Conservation (phyloP, 768 basidiomycete species). For the Termitomyces sp. region DNA sequence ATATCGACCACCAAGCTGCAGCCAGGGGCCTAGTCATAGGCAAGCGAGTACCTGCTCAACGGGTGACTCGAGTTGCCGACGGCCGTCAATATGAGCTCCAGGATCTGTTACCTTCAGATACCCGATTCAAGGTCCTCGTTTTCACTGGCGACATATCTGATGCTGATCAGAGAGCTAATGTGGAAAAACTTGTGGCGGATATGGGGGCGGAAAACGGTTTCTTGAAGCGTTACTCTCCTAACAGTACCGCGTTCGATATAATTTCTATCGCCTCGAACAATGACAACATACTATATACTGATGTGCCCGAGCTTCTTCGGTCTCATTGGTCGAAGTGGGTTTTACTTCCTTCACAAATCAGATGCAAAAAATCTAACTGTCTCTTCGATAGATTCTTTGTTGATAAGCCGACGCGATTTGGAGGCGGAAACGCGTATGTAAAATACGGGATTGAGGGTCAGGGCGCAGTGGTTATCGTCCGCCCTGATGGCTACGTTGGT, state of each 20-base stretch:
- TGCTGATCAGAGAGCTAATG: slow-evolving; percentile 20
- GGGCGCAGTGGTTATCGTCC: slow-evolving; percentile 50
- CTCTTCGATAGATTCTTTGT: slow-evolving; percentile 46
- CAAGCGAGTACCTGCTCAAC: slow-evolving; percentile 46
- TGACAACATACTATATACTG: slow-evolving; percentile 38
- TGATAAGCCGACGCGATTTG: slow-evolving; percentile 39
- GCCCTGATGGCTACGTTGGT: slow-evolving; percentile 67
- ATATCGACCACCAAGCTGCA: slow-evolving; percentile 27
- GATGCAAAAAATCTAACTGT: not conserved
- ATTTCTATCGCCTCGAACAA: slow-evolving; percentile 31
- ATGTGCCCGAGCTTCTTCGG: slow-evolving; percentile 41
- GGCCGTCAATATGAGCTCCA: slow-evolving; percentile 47
- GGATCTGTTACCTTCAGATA: slow-evolving; percentile 45
- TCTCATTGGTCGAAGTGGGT: slow-evolving; percentile 59
- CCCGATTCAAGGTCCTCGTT: slow-evolving; percentile 49
- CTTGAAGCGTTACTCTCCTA: slow-evolving; percentile 24
- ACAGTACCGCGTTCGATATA: slow-evolving; percentile 36
- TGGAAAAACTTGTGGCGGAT: slow-evolving; percentile 27
- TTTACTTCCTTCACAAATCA: not conserved
- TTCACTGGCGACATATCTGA: slow-evolving; percentile 44
- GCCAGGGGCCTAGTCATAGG: slow-evolving; percentile 43
- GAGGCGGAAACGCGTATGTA: slow-evolving; percentile 51
- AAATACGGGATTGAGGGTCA: slow-evolving; percentile 45
- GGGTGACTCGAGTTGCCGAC: slow-evolving; percentile 47
- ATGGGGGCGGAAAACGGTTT: slow-evolving; percentile 22